phyloP scores from a whole-genome alignment of 306 rosid genomes.

The Arachis stenosperma region DNA sequence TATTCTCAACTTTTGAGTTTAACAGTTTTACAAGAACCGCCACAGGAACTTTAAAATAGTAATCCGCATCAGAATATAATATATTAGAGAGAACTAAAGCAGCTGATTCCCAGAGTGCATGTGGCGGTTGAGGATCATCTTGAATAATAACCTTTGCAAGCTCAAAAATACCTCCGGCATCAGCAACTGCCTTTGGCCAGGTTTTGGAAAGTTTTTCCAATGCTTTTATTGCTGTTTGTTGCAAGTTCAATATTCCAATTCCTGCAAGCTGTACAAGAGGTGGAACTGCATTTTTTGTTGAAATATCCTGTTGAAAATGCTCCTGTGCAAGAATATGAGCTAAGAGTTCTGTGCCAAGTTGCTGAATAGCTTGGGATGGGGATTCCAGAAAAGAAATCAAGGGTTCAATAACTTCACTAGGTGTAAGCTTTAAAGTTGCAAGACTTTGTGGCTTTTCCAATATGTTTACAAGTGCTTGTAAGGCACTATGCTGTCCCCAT shows the following conservation, averaged over 20 bases:
- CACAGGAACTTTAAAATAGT: conserved; percentile 91
- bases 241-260: conserved; percentile 91
- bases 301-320: conserved; percentile 97
- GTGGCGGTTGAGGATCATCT: conserved; percentile 97
- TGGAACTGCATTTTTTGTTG: conserved; percentile 87
- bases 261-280: conserved; percentile 99
- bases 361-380: conserved; percentile 94
- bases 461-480: conserved; percentile 96
- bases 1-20: conserved; percentile 82
- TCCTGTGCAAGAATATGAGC: conserved; percentile 97
- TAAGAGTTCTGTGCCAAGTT: conserved; percentile 94
- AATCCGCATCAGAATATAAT: conserved; percentile 70
- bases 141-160: conserved; percentile 95
- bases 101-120: conserved; percentile 90
- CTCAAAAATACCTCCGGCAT: conserved; percentile 95
- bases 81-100: conserved; percentile 93
- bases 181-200: conserved; percentile 98
- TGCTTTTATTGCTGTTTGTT: conserved; percentile 91
- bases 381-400: conserved; percentile 90
- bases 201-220: conserved; percentile 85
- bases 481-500: conserved; percentile 99
- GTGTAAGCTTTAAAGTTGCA: conserved; percentile 84
- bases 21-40: conserved; percentile 92
- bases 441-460: conserved; percentile 98
- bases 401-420: conserved; percentile 95